Conservation (phyloP, 345 rosid species). For the Hirschfeldia incana region DNA sequence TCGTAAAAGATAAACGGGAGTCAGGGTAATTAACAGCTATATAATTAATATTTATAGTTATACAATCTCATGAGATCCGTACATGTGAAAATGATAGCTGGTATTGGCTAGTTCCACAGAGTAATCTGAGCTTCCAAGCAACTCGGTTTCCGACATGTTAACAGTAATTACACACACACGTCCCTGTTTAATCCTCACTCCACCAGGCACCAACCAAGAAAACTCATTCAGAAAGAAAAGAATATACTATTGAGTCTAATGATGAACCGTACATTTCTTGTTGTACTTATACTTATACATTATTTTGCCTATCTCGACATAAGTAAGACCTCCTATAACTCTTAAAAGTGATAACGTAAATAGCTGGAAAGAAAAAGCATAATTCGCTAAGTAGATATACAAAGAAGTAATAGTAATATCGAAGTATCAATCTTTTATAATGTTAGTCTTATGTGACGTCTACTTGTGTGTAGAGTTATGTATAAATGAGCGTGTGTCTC, state of each 20-base stretch:
- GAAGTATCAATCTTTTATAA: not conserved
- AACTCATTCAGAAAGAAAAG: not conserved
- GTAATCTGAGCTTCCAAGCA: constrained; percentile 32
- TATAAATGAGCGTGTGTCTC: not conserved
- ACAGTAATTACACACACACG: constrained; percentile 9
- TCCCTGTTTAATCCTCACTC: not conserved
- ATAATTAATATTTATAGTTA: not conserved
- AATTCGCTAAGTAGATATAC: not conserved
- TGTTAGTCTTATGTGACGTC: not conserved
- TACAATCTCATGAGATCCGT: constrained; percentile 4
- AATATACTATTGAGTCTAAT: not conserved
- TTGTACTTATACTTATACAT: not conserved
- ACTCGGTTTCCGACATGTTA: constrained; percentile 27
- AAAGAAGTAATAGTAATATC: not conserved
- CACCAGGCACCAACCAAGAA: constrained; percentile 7
- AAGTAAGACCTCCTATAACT: not conserved
- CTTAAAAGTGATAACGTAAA: not conserved
- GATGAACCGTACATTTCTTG: not conserved
- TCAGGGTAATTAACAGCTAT: not conserved
- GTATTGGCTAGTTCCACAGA: not conserved
- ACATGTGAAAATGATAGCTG: constrained; percentile 37
- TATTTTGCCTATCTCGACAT: not conserved
- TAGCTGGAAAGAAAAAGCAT: constrained; percentile 1
- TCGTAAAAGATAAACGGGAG: constrained; percentile 12
- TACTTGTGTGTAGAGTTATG: not conserved